Evolutionary conservation across 345 rosid species (phyloP), one percentile per base, ranked within the genome.

Genomic region (Aquilaria sinensis): DNA sequence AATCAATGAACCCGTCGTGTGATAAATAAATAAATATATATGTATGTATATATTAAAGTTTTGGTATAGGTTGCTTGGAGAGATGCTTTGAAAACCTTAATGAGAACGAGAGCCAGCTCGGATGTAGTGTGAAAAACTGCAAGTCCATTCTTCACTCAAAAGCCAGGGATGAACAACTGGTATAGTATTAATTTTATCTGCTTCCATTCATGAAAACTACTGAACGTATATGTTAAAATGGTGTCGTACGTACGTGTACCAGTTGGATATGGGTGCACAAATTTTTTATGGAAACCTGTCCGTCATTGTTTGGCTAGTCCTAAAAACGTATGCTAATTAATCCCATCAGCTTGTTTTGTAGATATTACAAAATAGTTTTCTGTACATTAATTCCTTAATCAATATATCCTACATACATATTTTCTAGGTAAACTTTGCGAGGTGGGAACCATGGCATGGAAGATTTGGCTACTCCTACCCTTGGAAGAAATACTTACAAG

Each of bases 391-490:
- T 4, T 45, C 49, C 10, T 10, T 4, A 45, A 12, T 10, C 4
- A 12, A 6, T 15, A 16, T 12, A 52, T 16, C 14, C 12, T 15
- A 30, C 11, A 29, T 50, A 31, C 45, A 61, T 31, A 14, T 48
- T 31, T 13, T 31, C 46, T 70, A 93, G 98, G 86, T 78, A 55
- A 83, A 78, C 74, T 90, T 90, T 62, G 97, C 97, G 5, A 86
- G 74, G 80, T 94, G 99, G 99, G 99, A 94, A 75, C 99, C 96
- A 6, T 84, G 93, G 81, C 97, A 94, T 51, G 91, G 97, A 2
- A 78, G 77, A 47, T 94, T 88, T 64, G 90, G 97, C 41, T 74
- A 85, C 16, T 78, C 76, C 58, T 81, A 90, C 57, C 96, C 97
- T 12, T 94, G 96, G 99, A 59, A 67, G 33, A 85, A 83, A 60